Percentiles rank a stretch among this genome's conserved stretches.
Conservation (phyloP, 1,284 basidiomycete genomes). For the Chalciporus sp. region DNA sequence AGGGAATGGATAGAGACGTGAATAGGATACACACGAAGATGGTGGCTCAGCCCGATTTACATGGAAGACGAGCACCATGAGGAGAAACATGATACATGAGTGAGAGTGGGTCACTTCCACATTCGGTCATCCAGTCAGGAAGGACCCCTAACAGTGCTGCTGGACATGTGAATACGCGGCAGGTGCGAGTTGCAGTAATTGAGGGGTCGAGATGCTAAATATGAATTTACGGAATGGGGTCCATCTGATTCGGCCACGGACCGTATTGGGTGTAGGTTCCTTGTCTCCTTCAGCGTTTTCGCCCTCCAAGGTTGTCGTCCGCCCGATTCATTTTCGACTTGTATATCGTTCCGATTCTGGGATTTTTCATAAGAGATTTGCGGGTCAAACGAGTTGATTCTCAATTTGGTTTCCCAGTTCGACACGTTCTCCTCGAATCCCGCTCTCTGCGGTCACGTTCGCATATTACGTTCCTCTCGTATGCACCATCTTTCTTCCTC, state of each 20-base stretch:
- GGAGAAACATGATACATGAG: conserved; percentile 21
- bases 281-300: conserved; percentile 28
- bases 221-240: conserved; percentile 14
- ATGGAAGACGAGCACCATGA: conserved; percentile 17
- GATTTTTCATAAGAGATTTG: conserved; percentile 8
- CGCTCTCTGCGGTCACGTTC: conserved; percentile 9
- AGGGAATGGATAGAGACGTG: background rate
- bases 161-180: conserved; percentile 29
- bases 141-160: conserved; percentile 13
- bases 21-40: background rate
- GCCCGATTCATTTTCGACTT: conserved; percentile 2
- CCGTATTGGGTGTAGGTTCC: conserved; percentile 12
- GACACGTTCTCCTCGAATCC: background rate
- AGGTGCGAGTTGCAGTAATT: background rate
- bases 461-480: conserved; percentile 10
- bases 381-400: conserved; percentile 3
- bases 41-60: background rate
- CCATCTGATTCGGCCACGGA: conserved; percentile 14
- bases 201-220: conserved; percentile 20
- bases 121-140: background rate
- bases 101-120: background rate
- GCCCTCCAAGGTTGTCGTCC: conserved; percentile 4
- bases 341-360: background rate
- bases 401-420: background rate
- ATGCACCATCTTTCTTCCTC: conserved; percentile 5